Evolutionary conservation across 2,329 filamentous ascomycete species (phyloP).

Genomic region (Ustulina deusta): DNA sequence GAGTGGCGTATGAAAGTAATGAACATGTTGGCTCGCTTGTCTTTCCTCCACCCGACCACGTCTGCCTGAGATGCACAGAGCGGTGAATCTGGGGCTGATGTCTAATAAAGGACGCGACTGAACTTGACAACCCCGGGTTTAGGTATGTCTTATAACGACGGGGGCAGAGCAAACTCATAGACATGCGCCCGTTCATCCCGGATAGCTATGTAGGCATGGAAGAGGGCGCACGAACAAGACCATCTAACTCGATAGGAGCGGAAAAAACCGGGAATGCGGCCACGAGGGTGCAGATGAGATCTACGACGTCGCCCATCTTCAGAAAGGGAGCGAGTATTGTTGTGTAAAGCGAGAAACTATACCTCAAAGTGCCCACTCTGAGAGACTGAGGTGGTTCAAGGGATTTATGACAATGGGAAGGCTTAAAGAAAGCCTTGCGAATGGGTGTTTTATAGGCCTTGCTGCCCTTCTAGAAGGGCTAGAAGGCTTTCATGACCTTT

Average conservation of each 20-base stretch:
- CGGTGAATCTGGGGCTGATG: not conserved
- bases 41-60: not conserved
- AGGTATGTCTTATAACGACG: conserved; percentile 33
- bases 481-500: not conserved
- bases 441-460: not conserved
- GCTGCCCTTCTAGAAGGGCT: not conserved
- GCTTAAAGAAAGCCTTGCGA: not conserved
- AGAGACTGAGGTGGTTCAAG: not conserved
- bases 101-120: conserved; percentile 33
- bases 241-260: not conserved
- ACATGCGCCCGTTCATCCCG: not conserved
- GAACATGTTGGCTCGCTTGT: not conserved
- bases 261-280: not conserved
- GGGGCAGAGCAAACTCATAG: not conserved
- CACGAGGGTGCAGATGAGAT: not conserved
- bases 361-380: not conserved
- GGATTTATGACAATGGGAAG: not conserved
- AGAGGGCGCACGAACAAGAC: not conserved
- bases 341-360: not conserved
- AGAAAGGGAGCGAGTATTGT: not conserved
- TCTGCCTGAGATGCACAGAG: not conserved
- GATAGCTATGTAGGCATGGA: not conserved
- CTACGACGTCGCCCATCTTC: not conserved
- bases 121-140: conserved; percentile 39
- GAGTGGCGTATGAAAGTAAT: not conserved